phyloP scores from a whole-genome alignment of 2,329 filamentous ascomycete species.

The Diaporthe citrichinensis region DNA sequence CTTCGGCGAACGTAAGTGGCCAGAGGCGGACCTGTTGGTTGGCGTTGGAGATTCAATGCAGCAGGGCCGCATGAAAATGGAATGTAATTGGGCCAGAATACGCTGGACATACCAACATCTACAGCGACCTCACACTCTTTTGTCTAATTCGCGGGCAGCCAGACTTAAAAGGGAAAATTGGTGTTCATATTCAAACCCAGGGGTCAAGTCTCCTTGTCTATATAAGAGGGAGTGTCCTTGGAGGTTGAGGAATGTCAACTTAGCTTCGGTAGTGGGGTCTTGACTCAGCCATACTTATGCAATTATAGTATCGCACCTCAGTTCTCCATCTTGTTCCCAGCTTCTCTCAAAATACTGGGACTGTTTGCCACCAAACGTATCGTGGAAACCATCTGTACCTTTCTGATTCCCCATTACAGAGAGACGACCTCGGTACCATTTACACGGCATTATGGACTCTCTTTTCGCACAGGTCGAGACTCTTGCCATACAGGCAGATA shows the following conservation, averaged over 20 bases:
- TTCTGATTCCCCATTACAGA: too few species aligned
- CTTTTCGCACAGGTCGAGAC: background rate
- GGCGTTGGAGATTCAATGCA: background rate
- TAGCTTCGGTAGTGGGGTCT: too few species aligned
- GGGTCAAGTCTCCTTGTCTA: background rate
- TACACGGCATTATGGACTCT: background rate
- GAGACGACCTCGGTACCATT: too few species aligned
- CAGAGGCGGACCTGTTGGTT: background rate
- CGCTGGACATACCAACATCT: background rate
- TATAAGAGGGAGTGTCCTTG: too few species aligned
- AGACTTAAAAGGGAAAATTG: background rate
- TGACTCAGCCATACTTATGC: too few species aligned
- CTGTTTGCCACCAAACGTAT: background rate
- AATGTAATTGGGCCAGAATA: background rate
- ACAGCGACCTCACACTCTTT: background rate
- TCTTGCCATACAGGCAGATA: background rate
- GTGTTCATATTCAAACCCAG: background rate
- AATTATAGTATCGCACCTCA: too few species aligned
- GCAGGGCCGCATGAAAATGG: background rate
- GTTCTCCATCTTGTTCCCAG: too few species aligned
- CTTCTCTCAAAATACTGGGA: too few species aligned
- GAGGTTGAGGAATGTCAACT: too few species aligned
- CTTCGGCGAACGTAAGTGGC: background rate
- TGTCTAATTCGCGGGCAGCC: background rate
- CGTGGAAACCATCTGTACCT: too few species aligned